Base-by-base conservation (phyloP, 2,329 filamentous ascomycete genomes). In the Epichloe baconii region DNA sequence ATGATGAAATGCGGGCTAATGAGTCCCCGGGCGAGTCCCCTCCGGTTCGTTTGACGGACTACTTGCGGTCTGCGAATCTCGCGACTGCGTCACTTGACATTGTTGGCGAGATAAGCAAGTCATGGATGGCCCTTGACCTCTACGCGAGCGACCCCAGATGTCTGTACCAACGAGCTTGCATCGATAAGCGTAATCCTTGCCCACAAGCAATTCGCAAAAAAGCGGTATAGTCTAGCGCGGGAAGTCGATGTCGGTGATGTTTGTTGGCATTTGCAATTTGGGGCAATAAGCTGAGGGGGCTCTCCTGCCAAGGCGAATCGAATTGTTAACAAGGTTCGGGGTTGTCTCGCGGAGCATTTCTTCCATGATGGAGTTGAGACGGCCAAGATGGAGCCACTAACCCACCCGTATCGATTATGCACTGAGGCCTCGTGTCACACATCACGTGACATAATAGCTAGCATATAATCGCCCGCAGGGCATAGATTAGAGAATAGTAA, bases 311-410 rank as follows among this genome's bases (percentile, higher is more conserved):
- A 31, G 31, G 21, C 17, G 34, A 41, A 48, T 48, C 38, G 47
- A 23, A 34, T 49, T 31, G 15, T 36, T 10, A 5, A 11, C 12
- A 7, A 35, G 17, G n/a, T 34, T 34, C 14, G n/a, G 31, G 15
- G 4, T n/a, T n/a, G n/a, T 19, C 26, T 17, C n/a, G 40, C 52
- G 52, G 52, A 53, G 52, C 48, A 47, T 53, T 53, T 53, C 44
- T 21, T 53, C 48, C 48, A 45, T 35, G 31, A 31, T 31, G 26
- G 23, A 19, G 23, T 26, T 26, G 23, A 26, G 23, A 26, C 6
- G 23, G 2, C 6, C 23, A 26, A 26, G 23, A 26, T 0, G 23
- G 23, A 0, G 31, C 8, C 8, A 31, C 31, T 10, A 31, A 2
- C 8, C 31, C 31, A 31, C 31, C 31, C 2, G 26, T 31, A 31